Percentiles rank a stretch among this genome's conserved stretches.
These are phyloP conservation scores for Mycena vulgaris DNA, from an alignment of 768 basidiomycete genomes.

Conservation along the genomic window DNA sequence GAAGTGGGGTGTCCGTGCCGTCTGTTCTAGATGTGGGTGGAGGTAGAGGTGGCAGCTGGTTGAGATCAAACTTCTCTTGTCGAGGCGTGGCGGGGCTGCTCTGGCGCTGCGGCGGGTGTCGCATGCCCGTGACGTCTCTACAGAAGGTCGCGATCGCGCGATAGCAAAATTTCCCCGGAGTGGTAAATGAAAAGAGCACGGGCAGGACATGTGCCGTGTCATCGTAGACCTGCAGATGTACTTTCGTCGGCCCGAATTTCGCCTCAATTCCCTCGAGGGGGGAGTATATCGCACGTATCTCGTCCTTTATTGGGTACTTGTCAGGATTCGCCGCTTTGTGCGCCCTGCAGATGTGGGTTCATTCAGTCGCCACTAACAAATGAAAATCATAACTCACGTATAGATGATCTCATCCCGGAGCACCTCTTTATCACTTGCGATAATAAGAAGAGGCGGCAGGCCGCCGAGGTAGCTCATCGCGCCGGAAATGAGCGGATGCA, in stretches of 20 bases:
- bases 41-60: constrained; percentile 32
- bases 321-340: constrained; percentile 93
- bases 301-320: constrained; percentile 67
- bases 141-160: constrained; percentile 82
- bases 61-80: constrained; percentile 29
- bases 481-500: constrained; percentile 89
- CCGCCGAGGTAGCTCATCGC: constrained; percentile 89
- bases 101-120: constrained; percentile 39
- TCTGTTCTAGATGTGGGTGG: constrained; percentile 3
- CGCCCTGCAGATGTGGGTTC: constrained; percentile 63
- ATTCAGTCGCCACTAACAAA: background rate
- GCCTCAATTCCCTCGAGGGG: constrained; percentile 68
- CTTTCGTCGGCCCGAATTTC: constrained; percentile 74
- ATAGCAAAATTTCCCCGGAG: constrained; percentile 85
- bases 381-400: constrained; percentile 62
- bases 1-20: background rate
- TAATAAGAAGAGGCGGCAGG: constrained; percentile 87
- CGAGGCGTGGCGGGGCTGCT: constrained; percentile 11
- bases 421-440: constrained; percentile 93
- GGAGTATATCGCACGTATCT: constrained; percentile 69
- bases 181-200: constrained; percentile 81
- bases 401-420: constrained; percentile 94
- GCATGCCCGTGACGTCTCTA: constrained; percentile 74
- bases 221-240: constrained; percentile 95
- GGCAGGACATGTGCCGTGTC: constrained; percentile 84